These are phyloP conservation scores for Talaromyces amestolkiae DNA, from an alignment of 2,329 filamentous ascomycete genomes.

Conservation along the genomic window DNA sequence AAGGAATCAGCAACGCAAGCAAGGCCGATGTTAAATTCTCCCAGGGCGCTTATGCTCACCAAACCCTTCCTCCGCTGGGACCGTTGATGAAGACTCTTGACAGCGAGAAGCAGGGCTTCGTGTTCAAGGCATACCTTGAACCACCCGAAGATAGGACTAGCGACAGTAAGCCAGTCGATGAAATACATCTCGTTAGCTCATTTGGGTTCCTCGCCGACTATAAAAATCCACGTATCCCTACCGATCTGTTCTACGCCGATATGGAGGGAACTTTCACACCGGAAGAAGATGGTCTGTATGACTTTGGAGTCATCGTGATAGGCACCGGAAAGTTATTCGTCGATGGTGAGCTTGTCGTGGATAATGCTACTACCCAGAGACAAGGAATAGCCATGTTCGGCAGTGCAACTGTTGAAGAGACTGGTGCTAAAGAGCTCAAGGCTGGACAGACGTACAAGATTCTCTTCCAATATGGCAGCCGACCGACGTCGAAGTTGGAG, in stretches of 20 bases:
- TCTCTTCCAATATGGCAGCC: constrained; percentile 60
- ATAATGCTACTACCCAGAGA: constrained; percentile 64
- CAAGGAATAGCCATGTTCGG: constrained; percentile 66
- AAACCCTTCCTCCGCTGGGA: constrained; percentile 60
- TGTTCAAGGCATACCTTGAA: constrained; percentile 62
- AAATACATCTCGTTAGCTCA: constrained; percentile 46
- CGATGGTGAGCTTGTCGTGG: constrained; percentile 61
- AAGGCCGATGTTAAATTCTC: constrained; percentile 48
- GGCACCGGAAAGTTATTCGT: constrained; percentile 66
- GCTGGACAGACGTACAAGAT: constrained; percentile 60
- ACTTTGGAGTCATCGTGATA: constrained; percentile 64
- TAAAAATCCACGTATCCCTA: constrained; percentile 52
- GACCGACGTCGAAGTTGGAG: constrained; percentile 58
- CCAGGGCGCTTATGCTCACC: constrained; percentile 64
- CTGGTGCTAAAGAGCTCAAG: constrained; percentile 56
- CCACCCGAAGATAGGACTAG: constrained; percentile 47
- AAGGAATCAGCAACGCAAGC: constrained; percentile 41
- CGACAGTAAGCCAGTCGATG: constrained; percentile 53
- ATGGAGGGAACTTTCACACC: constrained; percentile 61
- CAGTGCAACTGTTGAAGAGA: constrained; percentile 62
- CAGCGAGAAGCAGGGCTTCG: constrained; percentile 58
- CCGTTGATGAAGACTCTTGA: constrained; percentile 51
- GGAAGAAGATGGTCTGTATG: constrained; percentile 60
- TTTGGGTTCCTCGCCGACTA: constrained; percentile 54
- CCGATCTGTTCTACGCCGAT: constrained; percentile 56